Conservation (phyloP, 306 rosid species). For the Gastrolobium bilobum region DNA sequence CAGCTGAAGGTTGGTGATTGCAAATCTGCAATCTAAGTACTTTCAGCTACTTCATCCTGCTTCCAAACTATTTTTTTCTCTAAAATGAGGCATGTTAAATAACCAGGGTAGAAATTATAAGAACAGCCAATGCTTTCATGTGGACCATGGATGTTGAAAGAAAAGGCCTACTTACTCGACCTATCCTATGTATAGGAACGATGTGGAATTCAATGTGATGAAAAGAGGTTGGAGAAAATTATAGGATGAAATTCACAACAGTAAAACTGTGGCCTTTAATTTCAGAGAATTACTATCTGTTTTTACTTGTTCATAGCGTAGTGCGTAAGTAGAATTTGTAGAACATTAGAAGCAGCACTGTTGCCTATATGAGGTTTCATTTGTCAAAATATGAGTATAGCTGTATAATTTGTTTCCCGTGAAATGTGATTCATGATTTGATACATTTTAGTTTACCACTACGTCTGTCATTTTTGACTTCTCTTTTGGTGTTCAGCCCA, state of each 20-base stretch:
- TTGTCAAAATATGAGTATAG: background rate
- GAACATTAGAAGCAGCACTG: constrained; percentile 20
- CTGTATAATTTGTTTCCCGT: background rate
- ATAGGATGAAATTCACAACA: constrained; percentile 2
- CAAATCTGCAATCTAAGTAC: constrained; percentile 39
- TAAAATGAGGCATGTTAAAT: constrained; percentile 37
- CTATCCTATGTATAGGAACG: background rate
- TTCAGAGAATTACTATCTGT: background rate
- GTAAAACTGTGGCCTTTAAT: constrained; percentile 11
- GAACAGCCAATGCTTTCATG: constrained; percentile 16
- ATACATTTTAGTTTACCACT: background rate
- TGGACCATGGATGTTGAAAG: constrained; percentile 1
- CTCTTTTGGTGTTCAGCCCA: constrained; percentile 23
- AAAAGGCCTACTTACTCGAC: constrained; percentile 16
- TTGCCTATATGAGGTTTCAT: background rate
- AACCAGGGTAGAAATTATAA: constrained; percentile 23
- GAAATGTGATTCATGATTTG: background rate
- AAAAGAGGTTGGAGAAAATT: constrained; percentile 20
- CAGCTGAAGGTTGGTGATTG: constrained; percentile 77
- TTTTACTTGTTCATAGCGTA: constrained; percentile 13
- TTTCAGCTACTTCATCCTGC: constrained; percentile 26
- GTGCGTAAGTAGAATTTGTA: background rate
- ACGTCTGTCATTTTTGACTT: background rate
- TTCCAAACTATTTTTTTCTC: constrained; percentile 32
- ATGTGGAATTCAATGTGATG: constrained; percentile 22